Conservation (phyloP, 306 rosid species). For the Ochetophila trinervis region DNA sequence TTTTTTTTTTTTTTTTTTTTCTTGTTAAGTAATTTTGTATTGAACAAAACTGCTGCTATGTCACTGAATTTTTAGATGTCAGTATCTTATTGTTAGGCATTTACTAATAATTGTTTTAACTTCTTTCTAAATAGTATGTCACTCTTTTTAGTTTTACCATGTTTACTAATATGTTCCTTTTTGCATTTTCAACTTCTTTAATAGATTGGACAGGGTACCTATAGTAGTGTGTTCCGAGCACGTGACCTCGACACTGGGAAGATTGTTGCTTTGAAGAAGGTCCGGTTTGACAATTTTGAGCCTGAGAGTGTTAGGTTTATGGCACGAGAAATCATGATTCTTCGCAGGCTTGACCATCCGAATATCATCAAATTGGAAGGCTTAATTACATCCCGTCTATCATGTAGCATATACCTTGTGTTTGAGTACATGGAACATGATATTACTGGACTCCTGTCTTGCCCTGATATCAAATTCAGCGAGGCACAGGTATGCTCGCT, state of each 20-base stretch:
- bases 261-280: conserved; percentile 96
- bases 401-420: conserved; percentile 88
- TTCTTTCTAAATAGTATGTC: neutral
- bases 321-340: conserved; percentile 92
- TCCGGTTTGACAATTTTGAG: conserved; percentile 93
- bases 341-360: conserved; percentile 94
- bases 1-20: neutral
- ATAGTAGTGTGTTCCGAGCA: conserved; percentile 92
- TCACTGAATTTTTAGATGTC: neutral
- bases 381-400: conserved; percentile 82
- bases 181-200: conserved; percentile 11
- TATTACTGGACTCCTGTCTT: conserved; percentile 85
- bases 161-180: neutral
- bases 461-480: conserved; percentile 78
- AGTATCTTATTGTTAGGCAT: neutral
- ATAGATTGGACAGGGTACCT: conserved; percentile 98
- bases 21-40: neutral
- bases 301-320: conserved; percentile 96
- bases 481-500: conserved; percentile 78
- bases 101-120: conserved; percentile 3
- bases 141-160: too few species aligned
- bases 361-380: conserved; percentile 86
- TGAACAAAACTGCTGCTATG: neutral
- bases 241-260: conserved; percentile 78
- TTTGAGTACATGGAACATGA: conserved; percentile 99